Evolutionary conservation across 352 stramenopile species (phyloP).

Genomic region (Pythium oligandrum): DNA sequence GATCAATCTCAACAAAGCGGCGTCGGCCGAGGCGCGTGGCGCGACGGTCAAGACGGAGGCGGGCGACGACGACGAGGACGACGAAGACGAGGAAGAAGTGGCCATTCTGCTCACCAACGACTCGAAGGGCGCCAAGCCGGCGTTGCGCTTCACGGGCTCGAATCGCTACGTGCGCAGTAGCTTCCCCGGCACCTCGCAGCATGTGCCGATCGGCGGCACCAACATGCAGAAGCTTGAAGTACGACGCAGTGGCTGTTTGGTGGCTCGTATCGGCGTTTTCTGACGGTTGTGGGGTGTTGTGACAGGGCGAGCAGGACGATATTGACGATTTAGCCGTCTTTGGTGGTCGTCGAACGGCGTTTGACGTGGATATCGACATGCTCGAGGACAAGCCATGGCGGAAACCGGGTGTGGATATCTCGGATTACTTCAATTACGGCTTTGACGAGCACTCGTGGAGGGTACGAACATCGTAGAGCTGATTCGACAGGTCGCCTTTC

Average conservation of each 20-base stretch:
- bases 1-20: slow-evolving; percentile 48
- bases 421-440: slow-evolving; percentile 93
- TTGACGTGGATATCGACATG: slow-evolving; percentile 91
- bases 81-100: slow-evolving; percentile 83
- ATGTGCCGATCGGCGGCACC: slow-evolving; percentile 18
- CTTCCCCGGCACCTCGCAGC: slow-evolving; percentile 34
- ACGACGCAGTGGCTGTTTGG: not conserved
- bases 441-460: slow-evolving; percentile 88
- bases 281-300: not conserved
- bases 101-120: slow-evolving; percentile 74
- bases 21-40: not conserved
- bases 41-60: not conserved
- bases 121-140: slow-evolving; percentile 57
- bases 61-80: slow-evolving; percentile 64
- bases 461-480: no score
- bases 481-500: not conserved
- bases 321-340: slow-evolving; percentile 76
- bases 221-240: slow-evolving; percentile 10
- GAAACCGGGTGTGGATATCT: slow-evolving; percentile 89
- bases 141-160: slow-evolving; percentile 69
- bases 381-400: slow-evolving; percentile 90
- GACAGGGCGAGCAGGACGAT: slow-evolving; percentile 23
- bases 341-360: slow-evolving; percentile 82
- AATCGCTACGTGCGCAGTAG: slow-evolving; percentile 75
- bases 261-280: not conserved